A percentile compares a stretch with the other conserved stretches of the same genome.
Evolutionary conservation across 441 rosid species (phyloP).

Genomic region (Theobroma grandiflorum): DNA sequence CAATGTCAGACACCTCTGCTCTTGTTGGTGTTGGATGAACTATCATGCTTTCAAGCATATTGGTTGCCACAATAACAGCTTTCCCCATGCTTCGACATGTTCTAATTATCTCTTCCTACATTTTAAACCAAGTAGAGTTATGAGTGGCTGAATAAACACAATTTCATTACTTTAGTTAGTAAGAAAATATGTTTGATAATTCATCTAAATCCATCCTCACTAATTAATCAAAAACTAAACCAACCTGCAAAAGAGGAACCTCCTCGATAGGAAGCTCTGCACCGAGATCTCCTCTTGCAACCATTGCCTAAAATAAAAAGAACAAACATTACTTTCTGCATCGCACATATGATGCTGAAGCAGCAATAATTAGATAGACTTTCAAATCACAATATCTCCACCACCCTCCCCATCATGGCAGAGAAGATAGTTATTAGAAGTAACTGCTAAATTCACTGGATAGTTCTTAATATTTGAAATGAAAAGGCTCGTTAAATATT

Average conservation of each 20-base stretch:
- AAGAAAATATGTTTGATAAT: conserved; percentile 23
- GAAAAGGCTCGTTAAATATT: not conserved
- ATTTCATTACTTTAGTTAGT: conserved; percentile 17
- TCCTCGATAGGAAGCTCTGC: conserved; percentile 99
- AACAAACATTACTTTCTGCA: conserved; percentile 11
- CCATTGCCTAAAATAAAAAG: conserved; percentile 76
- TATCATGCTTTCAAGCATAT: conserved; percentile 99
- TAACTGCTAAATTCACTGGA: not conserved
- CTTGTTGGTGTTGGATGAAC: conserved; percentile 98
- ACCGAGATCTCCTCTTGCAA: conserved; percentile 99
- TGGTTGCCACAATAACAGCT: conserved; percentile 96
- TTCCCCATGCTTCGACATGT: conserved; percentile 98
- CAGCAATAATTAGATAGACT: not conserved
- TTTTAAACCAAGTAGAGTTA: conserved; percentile 24
- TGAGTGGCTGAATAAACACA: conserved; percentile 21
- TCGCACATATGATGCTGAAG: conserved; percentile 22
- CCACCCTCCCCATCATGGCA: not conserved
- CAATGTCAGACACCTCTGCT: conserved; percentile 98
- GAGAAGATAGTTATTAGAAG: not conserved
- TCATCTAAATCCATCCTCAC: conserved; percentile 11
- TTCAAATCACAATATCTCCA: not conserved
- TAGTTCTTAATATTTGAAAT: not conserved
- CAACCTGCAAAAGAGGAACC: conserved; percentile 95
- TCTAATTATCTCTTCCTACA: conserved; percentile 77
- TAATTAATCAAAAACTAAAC: conserved; percentile 34